Conservation (phyloP, 2,329 filamentous ascomycete species). For the Parascedosporium putredinis region DNA sequence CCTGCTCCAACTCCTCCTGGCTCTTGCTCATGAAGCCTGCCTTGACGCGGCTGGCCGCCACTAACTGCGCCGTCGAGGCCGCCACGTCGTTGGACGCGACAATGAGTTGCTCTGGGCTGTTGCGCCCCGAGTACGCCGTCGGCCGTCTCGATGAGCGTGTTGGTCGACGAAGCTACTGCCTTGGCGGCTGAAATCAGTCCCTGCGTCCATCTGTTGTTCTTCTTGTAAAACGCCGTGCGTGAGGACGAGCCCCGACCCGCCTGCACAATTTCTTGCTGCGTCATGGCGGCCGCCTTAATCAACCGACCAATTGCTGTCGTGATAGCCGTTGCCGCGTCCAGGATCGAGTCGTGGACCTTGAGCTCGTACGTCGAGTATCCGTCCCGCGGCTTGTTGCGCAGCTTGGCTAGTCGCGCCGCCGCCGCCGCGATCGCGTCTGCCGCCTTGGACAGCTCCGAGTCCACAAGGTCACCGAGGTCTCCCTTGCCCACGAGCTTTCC, state of each 20-base stretch:
- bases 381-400: slow-evolving; percentile 94
- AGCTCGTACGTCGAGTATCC: slow-evolving; percentile 94
- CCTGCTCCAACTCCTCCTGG: slow-evolving; percentile 82
- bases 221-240: slow-evolving; percentile 95
- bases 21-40: slow-evolving; percentile 97
- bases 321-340: slow-evolving; percentile 85
- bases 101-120: slow-evolving; percentile 93
- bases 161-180: slow-evolving; percentile 86
- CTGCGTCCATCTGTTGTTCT: slow-evolving; percentile 99
- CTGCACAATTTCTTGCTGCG: slow-evolving; percentile 92
- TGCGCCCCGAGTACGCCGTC: slow-evolving; percentile 87
- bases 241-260: slow-evolving; percentile 82
- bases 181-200: slow-evolving; percentile 95
- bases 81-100: slow-evolving; percentile 96
- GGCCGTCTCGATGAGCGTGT: slow-evolving; percentile 93
- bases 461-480: slow-evolving; percentile 86
- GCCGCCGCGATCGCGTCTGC: slow-evolving; percentile 93
- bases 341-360: slow-evolving; percentile 87
- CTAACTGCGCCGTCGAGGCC: slow-evolving; percentile 89
- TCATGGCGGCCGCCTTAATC: slow-evolving; percentile 87
- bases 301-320: slow-evolving; percentile 88
- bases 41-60: slow-evolving; percentile 92
- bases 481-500: slow-evolving; percentile 71
- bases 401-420: slow-evolving; percentile 75
- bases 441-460: slow-evolving; percentile 82